Evolutionary conservation across 169 alveolate species (phyloP).

Genomic region (Eimeria mitis): DNA sequence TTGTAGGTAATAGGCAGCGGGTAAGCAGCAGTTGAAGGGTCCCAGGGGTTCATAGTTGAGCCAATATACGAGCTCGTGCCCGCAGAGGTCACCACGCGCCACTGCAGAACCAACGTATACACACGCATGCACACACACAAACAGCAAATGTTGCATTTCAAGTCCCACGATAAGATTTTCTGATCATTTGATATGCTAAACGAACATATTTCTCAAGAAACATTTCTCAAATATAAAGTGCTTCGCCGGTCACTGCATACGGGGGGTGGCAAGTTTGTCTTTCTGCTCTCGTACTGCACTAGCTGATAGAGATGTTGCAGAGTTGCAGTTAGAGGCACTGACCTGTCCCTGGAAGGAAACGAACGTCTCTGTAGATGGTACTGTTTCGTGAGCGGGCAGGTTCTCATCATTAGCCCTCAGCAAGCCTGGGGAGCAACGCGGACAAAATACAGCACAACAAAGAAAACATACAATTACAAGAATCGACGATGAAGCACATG

Average conservation of each 20-base stretch:
- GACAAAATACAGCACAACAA: not conserved
- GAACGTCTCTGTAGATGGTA: slow-evolving; percentile 55
- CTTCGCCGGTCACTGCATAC: too few species aligned
- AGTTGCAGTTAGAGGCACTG: not conserved
- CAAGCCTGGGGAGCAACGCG: slow-evolving; percentile 3
- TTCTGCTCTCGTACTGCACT: not conserved
- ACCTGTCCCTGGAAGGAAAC: slow-evolving; percentile 64
- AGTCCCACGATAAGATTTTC: not conserved
- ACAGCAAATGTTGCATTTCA: not conserved
- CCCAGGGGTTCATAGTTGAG: slow-evolving; percentile 51
- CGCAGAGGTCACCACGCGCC: slow-evolving; percentile 70
- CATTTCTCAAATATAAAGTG: not conserved
- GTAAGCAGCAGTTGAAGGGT: slow-evolving; percentile 50
- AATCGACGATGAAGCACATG: not conserved
- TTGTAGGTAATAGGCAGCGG: slow-evolving; percentile 59
- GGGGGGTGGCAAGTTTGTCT: too few species aligned
- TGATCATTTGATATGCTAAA: not conserved
- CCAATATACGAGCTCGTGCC: slow-evolving; percentile 59
- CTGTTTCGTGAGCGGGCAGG: slow-evolving; percentile 53
- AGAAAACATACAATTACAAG: not conserved
- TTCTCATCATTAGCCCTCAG: slow-evolving; percentile 68
- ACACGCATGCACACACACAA: not conserved
- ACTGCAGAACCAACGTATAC: slow-evolving; percentile 11
- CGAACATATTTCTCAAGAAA: not conserved
- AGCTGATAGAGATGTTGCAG: not conserved